These are phyloP conservation scores for Fusarium ramigenum DNA, from an alignment of 2,329 filamentous ascomycete genomes.

Conservation along the genomic window DNA sequence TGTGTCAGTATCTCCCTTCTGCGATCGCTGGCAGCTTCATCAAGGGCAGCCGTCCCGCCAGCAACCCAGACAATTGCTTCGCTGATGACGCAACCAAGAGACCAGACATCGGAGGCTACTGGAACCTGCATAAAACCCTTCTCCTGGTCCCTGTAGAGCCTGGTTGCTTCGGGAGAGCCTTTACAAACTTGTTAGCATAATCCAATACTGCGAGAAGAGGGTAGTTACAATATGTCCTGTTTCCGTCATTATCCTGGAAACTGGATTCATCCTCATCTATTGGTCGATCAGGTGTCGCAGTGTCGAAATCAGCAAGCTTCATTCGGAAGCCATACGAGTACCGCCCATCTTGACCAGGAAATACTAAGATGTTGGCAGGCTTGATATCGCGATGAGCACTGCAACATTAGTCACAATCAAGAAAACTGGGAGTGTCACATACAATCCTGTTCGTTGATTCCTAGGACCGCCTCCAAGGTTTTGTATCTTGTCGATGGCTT, in stretches of 20 bases:
- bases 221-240: constrained; percentile 13
- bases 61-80: constrained; percentile 23
- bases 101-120: constrained; percentile 18
- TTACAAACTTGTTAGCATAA: neutral
- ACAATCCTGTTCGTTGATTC: neutral
- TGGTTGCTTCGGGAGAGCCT: constrained; percentile 20
- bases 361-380: constrained; percentile 23
- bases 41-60: neutral
- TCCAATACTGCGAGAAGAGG: accelerated
- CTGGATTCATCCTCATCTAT: neutral
- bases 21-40: neutral
- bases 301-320: constrained; percentile 29
- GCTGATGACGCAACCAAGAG: constrained; percentile 25
- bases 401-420: neutral
- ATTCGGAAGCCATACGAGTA: neutral
- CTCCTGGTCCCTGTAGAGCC: neutral
- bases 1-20: neutral
- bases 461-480: neutral
- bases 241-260: constrained; percentile 12
- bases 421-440: neutral
- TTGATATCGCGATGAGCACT: constrained; percentile 33
- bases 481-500: constrained; percentile 9
- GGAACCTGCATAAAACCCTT: neutral
- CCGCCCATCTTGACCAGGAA: neutral
- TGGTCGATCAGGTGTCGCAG: neutral